Evolutionary conservation across 176 grass and related monocot species (phyloP), one percentile per base, ranked within the genome.

Genomic region (Poa pratensis): DNA sequence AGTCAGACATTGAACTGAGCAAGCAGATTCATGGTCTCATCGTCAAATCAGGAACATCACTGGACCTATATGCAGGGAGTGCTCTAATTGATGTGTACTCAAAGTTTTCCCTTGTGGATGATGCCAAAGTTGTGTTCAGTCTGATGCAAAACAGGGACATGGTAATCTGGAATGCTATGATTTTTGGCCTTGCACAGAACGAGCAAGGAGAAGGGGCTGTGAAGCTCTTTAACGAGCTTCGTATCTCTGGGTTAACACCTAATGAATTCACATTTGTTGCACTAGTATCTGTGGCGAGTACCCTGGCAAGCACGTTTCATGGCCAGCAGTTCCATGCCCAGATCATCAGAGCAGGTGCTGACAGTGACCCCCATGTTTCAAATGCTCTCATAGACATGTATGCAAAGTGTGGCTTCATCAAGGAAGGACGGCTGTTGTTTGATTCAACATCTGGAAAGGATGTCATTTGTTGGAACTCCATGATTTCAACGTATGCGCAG

Each of bases 371-470:
- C 40, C 92, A 92, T 87, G 88, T 97, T 64, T 94, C 80, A 69
- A 97, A 94, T 87, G 77, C 92, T 53, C 90, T 97, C 75, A 83
- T 90, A 76, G 92, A 97, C 88, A 86, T 97, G 90, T 94, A 97
- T 83, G 92, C 92, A 73, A 97, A 97, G 73, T 97, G 94, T 39
- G 94, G 94, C 75, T 94, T 82, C 61, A 87, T 92, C 40, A 80
- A 87, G 83, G 83, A 97, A 87, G 88, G 90, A 62, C 83, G 90
- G 81, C 10, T 35, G 59, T 58, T 97, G 77, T 97, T 97, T 87
- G 90, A 89, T 45, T 92, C 90, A 76, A 83, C 86, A 68, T 43
- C 30, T 32, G 78, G 79, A 62, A 86, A 85, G 23, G 91, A 97
- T 84, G 82, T 82, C 23, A 86, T 71, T 51, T 51, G 49, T 17